Evolutionary conservation across 768 basidiomycete species (phyloP), one percentile per base, ranked within the genome.

Genomic region (Pulveroboletus sp.): DNA sequence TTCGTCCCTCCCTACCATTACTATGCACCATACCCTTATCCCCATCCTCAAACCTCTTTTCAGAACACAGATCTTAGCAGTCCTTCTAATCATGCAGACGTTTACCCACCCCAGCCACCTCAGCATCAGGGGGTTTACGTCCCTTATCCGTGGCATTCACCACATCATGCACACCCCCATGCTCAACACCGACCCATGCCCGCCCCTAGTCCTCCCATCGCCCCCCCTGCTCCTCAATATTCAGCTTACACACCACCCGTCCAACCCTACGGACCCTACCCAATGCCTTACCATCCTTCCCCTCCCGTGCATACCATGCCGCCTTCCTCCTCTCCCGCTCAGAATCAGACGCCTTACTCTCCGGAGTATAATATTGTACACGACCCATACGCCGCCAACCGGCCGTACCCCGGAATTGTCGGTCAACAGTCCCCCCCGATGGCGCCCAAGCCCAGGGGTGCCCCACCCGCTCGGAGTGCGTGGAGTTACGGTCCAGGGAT

Each of bases 401-500:
- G 60, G 12, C 45, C 63, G 27, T 68, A 62, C 32, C 55, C 67
- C n/a, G 68, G 69, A 10, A 45, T 57, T 5, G 50, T 70, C 22
- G 64, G 60, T 34, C 71, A 70, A 36, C 68, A 63, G 40, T 59
- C 65, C 26, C 50, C 60, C 12, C 51, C 60, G 30, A 60, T 61
- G 43, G 59, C 50, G n/a, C 48, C 50, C 12, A 68, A 67, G 29
- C 50, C 59, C 5, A 56, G 68, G 45, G 62, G 68, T 17, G 67
- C 73, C 19, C 72, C 75, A 10, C 71, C 76, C 41, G 68, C 76
- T 19, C 70, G 79, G 42, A 68, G 73, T 42, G 68, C 79, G n/a
- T 88, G 86, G 85, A 87, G 78, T 62, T 86, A 80, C 59, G 85
- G 85, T 2, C 79, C 83, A 58, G 83, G 83, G 12, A 64, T 79